A percentile compares a stretch with the other conserved stretches of the same genome.
phyloP scores from a whole-genome alignment of 139 green algal species.

The Micromonas pusilla region DNA sequence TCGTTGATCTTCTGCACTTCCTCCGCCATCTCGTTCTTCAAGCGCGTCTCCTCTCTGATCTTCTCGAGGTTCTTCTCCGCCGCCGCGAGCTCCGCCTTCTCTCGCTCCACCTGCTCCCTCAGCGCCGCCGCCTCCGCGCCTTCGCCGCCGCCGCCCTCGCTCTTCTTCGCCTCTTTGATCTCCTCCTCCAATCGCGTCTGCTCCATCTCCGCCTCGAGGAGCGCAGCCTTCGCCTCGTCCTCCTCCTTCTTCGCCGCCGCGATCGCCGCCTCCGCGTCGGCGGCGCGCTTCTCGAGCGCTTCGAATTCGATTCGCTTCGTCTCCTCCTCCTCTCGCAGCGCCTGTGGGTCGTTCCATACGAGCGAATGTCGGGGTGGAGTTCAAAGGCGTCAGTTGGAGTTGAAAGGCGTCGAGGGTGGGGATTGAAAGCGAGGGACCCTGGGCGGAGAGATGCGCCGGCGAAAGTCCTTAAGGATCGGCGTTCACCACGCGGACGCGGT shows the following conservation, averaged over 20 bases:
- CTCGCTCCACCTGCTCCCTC: not conserved
- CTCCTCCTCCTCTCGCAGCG: conserved; percentile 45
- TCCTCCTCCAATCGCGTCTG: not conserved
- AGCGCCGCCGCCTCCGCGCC: not conserved
- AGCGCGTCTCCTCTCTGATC: not conserved
- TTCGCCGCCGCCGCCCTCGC: not conserved
- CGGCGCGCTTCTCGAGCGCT: conserved; percentile 44
- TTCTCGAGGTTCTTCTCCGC: not conserved
- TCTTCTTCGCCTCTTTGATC: not conserved
- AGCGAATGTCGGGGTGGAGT: no score
- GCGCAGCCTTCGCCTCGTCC: conserved; percentile 8
- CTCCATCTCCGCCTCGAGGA: conserved; percentile 1
- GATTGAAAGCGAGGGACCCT: no score
- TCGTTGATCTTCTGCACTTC: not conserved
- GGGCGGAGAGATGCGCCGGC: no score
- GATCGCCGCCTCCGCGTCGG: conserved; percentile 2
- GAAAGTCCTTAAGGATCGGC: no score
- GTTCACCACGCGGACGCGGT: no score
- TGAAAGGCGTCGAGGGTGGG: no score
- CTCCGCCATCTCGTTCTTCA: not conserved
- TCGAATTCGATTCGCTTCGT: conserved; percentile 70
- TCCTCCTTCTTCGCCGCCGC: conserved; percentile 12
- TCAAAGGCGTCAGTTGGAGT: no score
- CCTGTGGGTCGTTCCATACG: conserved; percentile 41
- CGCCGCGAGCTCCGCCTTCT: not conserved